Evolutionary conservation across 345 rosid species (phyloP).

Genomic region (Combretum micranthum): DNA sequence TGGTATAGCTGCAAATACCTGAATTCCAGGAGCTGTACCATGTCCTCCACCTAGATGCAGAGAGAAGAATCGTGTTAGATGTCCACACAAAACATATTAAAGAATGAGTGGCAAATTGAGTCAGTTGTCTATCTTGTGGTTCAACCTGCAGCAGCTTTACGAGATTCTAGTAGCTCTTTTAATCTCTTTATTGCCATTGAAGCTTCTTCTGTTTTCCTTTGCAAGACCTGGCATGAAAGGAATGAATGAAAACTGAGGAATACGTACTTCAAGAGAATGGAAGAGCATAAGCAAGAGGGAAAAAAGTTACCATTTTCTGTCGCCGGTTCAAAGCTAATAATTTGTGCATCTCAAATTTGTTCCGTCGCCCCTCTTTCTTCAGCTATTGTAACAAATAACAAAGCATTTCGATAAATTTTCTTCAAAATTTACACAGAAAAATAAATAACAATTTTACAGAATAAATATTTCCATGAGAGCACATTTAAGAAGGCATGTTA

Average conservation of each 20-base stretch:
- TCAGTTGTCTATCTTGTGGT: constrained; percentile 28
- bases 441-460: too few species aligned
- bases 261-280: constrained; percentile 1
- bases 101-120: constrained; percentile 4
- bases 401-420: not conserved
- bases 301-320: constrained; percentile 74
- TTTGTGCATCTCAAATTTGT: constrained; percentile 97
- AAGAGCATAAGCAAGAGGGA: constrained; percentile 7
- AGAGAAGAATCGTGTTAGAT: constrained; percentile 10
- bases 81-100: constrained; percentile 2
- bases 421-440: too few species aligned
- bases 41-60: constrained; percentile 41
- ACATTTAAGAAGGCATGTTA: too few species aligned
- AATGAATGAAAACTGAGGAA: constrained; percentile 3
- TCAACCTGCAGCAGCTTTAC: constrained; percentile 75
- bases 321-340: constrained; percentile 88
- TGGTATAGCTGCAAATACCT: constrained; percentile 38
- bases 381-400: constrained; percentile 31
- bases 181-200: constrained; percentile 91
- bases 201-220: constrained; percentile 97
- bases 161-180: constrained; percentile 81
- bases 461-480: too few species aligned
- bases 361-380: constrained; percentile 96
- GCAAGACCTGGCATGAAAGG: constrained; percentile 58
- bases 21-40: constrained; percentile 67